These are phyloP conservation scores for Schizonepeta tenuifolia DNA, from an alignment of 257 asterid species.

Conservation along the genomic window DNA sequence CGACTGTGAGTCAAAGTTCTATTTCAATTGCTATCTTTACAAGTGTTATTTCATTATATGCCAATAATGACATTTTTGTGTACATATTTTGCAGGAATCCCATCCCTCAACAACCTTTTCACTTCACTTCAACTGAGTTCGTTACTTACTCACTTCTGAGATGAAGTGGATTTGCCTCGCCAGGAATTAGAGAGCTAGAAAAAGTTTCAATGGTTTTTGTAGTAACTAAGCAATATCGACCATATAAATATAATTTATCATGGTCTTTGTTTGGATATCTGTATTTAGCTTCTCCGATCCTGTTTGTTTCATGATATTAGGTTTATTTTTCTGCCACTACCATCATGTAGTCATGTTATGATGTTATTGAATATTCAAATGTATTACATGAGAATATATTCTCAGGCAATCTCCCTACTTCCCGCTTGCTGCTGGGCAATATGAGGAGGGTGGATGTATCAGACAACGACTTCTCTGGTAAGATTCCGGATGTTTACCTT, in stretches of 20 bases:
- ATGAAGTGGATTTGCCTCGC: constrained; percentile 42
- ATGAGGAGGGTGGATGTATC: constrained; percentile 57
- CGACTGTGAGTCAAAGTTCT: constrained; percentile 60
- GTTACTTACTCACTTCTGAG: constrained; percentile 75
- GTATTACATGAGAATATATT: constrained; percentile 42
- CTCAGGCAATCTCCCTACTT: constrained; percentile 52
- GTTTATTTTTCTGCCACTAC: background rate
- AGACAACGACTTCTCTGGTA: constrained; percentile 56
- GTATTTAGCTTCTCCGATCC: constrained; percentile 1
- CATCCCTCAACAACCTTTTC: constrained; percentile 86
- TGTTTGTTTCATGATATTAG: background rate
- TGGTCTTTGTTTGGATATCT: background rate
- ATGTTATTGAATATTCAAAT: background rate
- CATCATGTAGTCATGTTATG: background rate
- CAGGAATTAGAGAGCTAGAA: background rate
- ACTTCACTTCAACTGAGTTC: constrained; percentile 88
- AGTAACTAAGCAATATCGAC: background rate
- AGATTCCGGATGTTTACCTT: constrained; percentile 53
- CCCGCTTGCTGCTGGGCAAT: constrained; percentile 46
- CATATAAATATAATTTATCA: background rate
- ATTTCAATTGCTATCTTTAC: background rate
- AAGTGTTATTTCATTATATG: background rate
- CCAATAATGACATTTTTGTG: constrained; percentile 9
- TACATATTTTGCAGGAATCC: constrained; percentile 71
- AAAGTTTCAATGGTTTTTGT: background rate